These are phyloP conservation scores for Quercus rubra DNA, from an alignment of 306 rosid species.

Conservation along the genomic window DNA sequence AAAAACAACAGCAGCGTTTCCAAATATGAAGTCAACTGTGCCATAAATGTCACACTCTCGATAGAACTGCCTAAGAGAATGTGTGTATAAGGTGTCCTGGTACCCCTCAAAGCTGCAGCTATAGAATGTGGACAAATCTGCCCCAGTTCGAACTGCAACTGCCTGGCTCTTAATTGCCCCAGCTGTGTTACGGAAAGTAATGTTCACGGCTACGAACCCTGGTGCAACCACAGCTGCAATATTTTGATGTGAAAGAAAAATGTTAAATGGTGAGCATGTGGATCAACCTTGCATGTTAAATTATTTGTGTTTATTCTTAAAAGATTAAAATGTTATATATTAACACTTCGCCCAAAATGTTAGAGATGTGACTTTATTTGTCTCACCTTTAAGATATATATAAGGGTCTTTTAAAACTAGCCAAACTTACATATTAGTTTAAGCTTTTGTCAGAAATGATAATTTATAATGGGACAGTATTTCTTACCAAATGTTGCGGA, in stretches of 20 bases:
- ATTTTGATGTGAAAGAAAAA: background rate
- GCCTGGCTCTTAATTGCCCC: conserved; percentile 51
- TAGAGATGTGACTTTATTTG: no score
- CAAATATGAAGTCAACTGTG: conserved; percentile 51
- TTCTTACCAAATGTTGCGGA: conserved; percentile 70
- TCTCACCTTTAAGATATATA: no score
- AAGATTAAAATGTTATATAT: no score
- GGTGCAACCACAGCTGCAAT: conserved; percentile 63
- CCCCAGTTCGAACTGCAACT: conserved; percentile 45
- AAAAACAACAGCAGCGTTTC: conserved; percentile 36
- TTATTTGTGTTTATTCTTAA: no score
- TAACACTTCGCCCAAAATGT: no score
- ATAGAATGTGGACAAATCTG: conserved; percentile 38
- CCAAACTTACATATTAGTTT: background rate
- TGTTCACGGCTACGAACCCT: conserved; percentile 59
- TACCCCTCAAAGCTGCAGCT: conserved; percentile 56
- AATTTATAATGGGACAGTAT: background rate
- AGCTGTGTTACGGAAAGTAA: conserved; percentile 40
- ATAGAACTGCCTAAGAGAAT: conserved; percentile 47
- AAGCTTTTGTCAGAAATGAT: background rate
- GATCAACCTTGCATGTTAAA: no score
- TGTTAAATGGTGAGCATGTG: no score
- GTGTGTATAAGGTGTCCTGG: conserved; percentile 49
- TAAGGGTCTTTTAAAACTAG: no score
- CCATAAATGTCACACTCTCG: conserved; percentile 50